These are phyloP conservation scores for Nannochloropsis granulata DNA, from an alignment of 108 stramenopile genomes.

Conservation along the genomic window DNA sequence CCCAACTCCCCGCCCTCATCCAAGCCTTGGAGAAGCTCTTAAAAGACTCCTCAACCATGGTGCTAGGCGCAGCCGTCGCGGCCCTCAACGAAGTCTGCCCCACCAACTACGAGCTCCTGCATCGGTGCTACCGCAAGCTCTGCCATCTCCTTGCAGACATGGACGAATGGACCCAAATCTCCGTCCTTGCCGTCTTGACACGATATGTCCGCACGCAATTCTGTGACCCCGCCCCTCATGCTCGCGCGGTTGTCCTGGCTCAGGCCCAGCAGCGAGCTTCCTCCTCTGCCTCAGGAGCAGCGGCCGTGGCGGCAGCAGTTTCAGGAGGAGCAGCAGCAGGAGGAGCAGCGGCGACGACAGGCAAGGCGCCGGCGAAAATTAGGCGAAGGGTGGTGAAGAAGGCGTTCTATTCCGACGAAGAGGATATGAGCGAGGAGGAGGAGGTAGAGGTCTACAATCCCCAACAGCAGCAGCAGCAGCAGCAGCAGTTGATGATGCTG, in stretches of 20 bases:
- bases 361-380: conserved; percentile 13
- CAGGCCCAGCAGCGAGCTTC: neutral
- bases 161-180: conserved; percentile 97
- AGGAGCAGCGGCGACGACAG: neutral
- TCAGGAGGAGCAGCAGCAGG: too few relatives aligned
- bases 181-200: conserved; percentile 57
- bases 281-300: neutral
- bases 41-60: conserved; percentile 74
- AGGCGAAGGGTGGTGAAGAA: conserved; percentile 69
- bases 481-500: neutral
- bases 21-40: conserved; percentile 39
- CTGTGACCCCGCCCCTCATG: conserved; percentile 26
- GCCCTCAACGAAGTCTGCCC: conserved; percentile 82
- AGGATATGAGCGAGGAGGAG: conserved; percentile 75
- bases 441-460: conserved; percentile 33
- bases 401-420: conserved; percentile 93
- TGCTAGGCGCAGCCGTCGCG: conserved; percentile 71
- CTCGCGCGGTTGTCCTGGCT: neutral
- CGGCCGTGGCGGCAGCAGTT: neutral
- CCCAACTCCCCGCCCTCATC: conserved; percentile 34
- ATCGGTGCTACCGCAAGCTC: conserved; percentile 74
- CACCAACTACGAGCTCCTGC: conserved; percentile 65
- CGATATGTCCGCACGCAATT: conserved; percentile 83
- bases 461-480: neutral
- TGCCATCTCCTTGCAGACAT: conserved; percentile 93